Conservation (phyloP, 257 asterid genomes). For the Eucommia ulmoides region DNA sequence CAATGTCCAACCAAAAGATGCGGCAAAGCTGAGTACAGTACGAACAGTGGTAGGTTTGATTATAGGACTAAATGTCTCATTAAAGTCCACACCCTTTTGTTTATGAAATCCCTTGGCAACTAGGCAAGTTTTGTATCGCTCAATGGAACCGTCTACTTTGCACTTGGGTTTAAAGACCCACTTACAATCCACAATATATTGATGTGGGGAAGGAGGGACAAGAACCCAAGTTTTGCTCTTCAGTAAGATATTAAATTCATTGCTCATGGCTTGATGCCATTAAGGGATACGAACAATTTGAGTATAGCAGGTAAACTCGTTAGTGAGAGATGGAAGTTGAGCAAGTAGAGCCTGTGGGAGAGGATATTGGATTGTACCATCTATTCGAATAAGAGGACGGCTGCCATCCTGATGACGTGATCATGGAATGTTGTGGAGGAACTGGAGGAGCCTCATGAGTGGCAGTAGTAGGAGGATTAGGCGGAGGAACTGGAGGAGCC, state of each 20-base stretch:
- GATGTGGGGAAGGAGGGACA: background rate
- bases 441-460: too few relatives aligned
- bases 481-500: too few relatives aligned
- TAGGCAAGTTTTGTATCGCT: background rate
- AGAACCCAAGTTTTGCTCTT: background rate
- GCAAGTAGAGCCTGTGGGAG: background rate
- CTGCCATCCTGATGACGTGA: background rate
- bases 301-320: background rate
- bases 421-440: background rate
- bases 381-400: background rate
- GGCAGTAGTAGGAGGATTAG: background rate
- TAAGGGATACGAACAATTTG: background rate
- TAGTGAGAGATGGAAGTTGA: background rate
- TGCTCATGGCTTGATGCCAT: background rate
- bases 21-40: background rate
- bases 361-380: background rate
- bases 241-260: background rate
- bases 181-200: background rate
- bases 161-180: background rate
- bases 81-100: background rate
- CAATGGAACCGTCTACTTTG: background rate
- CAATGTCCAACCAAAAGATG: background rate
- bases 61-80: background rate
- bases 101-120: background rate
- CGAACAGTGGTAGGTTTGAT: background rate